A percentile compares a stretch with the other conserved stretches of the same genome.
phyloP scores from a whole-genome alignment of 2,329 filamentous ascomycete species.

The Biscogniauxia sp. region DNA sequence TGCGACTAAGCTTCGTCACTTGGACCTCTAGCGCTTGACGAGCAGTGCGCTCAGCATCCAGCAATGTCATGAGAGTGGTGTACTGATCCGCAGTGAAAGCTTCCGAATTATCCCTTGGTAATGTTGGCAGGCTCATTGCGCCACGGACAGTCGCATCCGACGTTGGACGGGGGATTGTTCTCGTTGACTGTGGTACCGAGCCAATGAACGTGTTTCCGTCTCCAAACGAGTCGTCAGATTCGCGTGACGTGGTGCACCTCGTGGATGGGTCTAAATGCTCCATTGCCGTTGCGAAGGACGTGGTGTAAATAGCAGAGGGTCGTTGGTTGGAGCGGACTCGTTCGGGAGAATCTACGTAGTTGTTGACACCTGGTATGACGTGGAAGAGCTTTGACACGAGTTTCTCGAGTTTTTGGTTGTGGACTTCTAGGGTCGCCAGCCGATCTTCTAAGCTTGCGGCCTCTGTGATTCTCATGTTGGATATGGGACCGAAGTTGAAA shows the following conservation, averaged over 20 bases:
- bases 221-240: conserved; percentile 46
- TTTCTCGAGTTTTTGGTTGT: conserved; percentile 52
- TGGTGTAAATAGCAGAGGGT: conserved; percentile 24
- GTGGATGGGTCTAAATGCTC: conserved; percentile 29
- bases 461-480: conserved; percentile 57
- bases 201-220: conserved; percentile 46
- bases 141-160: conserved; percentile 50
- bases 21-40: conserved; percentile 55
- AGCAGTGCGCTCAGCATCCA: conserved; percentile 56
- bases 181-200: conserved; percentile 33
- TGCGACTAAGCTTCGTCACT: conserved; percentile 51
- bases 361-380: conserved; percentile 40
- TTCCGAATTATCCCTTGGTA: conserved; percentile 34
- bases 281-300: conserved; percentile 25
- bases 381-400: conserved; percentile 51
- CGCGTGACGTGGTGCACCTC: conserved; percentile 36
- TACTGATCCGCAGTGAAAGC: conserved; percentile 46
- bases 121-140: conserved; percentile 42
- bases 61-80: conserved; percentile 47
- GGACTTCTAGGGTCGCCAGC: conserved; percentile 49
- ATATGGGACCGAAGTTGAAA: conserved; percentile 53
- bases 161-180: conserved; percentile 35
- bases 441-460: conserved; percentile 53
- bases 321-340: neutral
- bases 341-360: conserved; percentile 29